Conservation (phyloP, 805 yeast genomes). For the Pichia kluyveri region DNA sequence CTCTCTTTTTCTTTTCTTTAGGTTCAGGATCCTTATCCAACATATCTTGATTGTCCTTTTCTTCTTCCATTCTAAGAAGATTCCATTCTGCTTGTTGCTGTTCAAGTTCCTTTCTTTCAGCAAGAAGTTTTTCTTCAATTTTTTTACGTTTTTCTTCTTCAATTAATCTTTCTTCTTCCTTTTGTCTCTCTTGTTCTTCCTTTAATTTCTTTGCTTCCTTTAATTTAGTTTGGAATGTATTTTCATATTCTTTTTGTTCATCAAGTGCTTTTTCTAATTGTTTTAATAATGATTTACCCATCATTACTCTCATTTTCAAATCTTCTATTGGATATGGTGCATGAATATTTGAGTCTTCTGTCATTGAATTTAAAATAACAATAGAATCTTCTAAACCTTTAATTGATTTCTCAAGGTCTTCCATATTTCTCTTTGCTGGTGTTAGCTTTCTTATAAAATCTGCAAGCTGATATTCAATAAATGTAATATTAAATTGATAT, state of each 20-base stretch:
- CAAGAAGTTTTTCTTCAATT: conserved; percentile 34
- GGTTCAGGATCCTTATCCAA: conserved; percentile 27
- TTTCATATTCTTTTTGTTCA: conserved; percentile 65
- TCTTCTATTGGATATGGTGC: conserved; percentile 79
- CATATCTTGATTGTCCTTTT: conserved; percentile 27
- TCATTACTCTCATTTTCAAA: conserved; percentile 73
- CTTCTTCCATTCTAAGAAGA: conserved; percentile 28
- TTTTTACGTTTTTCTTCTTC: conserved; percentile 37
- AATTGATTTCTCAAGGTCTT: conserved; percentile 50
- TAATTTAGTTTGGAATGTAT: conserved; percentile 47
- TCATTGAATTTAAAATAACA: conserved; percentile 43
- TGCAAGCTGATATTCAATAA: conserved; percentile 78
- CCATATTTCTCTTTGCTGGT: conserved; percentile 48
- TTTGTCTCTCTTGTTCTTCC: conserved; percentile 42
- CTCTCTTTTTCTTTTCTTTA: conserved; percentile 22
- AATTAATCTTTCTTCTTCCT: conserved; percentile 34
- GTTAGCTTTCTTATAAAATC: conserved; percentile 63
- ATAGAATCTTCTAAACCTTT: conserved; percentile 57
- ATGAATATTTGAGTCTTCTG: conserved; percentile 38
- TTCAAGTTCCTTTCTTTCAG: conserved; percentile 40
- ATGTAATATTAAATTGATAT: conserved; percentile 71
- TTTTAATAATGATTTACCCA: conserved; percentile 71
- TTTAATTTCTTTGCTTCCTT: conserved; percentile 63
- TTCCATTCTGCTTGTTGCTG: conserved; percentile 53
- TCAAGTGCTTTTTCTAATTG: conserved; percentile 62